Evolutionary conservation across 495 filamentous ascomycete species (phyloP).

Genomic region (Aspergillus panamensis): DNA sequence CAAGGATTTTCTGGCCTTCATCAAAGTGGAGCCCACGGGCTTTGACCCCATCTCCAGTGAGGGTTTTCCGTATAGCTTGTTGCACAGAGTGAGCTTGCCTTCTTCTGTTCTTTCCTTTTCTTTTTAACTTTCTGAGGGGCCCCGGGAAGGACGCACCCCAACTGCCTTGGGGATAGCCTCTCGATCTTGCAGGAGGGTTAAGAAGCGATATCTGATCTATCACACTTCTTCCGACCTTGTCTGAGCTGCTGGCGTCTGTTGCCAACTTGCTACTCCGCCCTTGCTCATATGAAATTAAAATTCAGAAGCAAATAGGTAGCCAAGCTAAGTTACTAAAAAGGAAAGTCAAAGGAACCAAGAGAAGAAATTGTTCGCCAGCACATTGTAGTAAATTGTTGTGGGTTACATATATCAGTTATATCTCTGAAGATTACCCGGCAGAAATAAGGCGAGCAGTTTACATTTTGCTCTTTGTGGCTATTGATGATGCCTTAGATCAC

Average conservation of each 20-base stretch:
- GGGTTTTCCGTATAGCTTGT: conserved; percentile 15
- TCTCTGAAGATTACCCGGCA: not conserved
- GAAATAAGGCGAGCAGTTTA: not conserved
- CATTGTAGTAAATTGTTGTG: no score
- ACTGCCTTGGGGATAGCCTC: conserved; percentile 11
- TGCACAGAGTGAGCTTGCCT: not conserved
- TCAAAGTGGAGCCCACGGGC: conserved; percentile 20
- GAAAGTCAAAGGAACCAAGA: not conserved
- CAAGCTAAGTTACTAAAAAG: not conserved
- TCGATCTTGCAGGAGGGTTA: conserved; percentile 15
- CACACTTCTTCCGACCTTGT: conserved; percentile 3
- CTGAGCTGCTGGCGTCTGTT: conserved; percentile 1
- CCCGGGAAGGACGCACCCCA: conserved; percentile 5
- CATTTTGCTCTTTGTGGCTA: not conserved
- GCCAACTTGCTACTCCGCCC: conserved; percentile 1
- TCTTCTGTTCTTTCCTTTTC: conserved; percentile 11
- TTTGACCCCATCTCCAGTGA: conserved; percentile 19
- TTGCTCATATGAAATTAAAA: conserved; percentile 9
- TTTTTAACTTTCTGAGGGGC: conserved; percentile 9
- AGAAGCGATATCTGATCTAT: conserved; percentile 23
- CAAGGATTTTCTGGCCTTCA: conserved; percentile 13
- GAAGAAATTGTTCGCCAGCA: not conserved
- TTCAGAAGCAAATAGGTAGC: not conserved
- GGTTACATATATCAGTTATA: conserved; percentile 1
- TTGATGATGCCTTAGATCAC: not conserved